Evolutionary conservation across 352 stramenopile genomes (phyloP), one percentile per base, ranked within the genome.

Genomic region (Globisporangium middletonii): DNA sequence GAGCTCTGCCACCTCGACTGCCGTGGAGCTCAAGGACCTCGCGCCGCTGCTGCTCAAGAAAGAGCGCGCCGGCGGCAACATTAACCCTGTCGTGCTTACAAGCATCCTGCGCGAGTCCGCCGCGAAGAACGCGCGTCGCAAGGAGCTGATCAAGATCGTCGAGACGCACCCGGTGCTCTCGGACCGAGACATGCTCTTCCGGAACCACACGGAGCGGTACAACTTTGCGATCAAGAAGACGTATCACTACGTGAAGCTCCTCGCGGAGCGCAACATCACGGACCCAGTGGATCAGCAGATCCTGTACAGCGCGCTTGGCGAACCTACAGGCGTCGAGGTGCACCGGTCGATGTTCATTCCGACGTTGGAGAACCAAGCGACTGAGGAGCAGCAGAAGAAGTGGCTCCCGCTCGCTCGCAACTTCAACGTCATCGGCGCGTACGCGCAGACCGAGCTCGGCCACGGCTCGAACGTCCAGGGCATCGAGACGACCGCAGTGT

Each of bases 301-400:
- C 35, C 33, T 79, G 18, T 80, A 80, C 56, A 30, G 19, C 2
- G 68, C 67, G 0, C 52, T 88, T 16, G 79, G 78, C 35, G 79
- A 89, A 45, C 69, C 70, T 1, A 47, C 67, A 18, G 59, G 55
- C n/a, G 67, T 76, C 9, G 73, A 86, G 19, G 72, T 92, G 58
- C 80, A 89, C 57, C 75, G 67, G 30, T 63, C 68, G n/a, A 86
- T 92, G 72, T 84, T 88, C 57, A 63, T 87, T 2, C 75, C 73
- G 18, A 87, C 80, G 12, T 59, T 96, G 2, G 73, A 82, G 60
- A 83, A 88, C 66, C 82, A 93, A 45, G 80, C 71, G 9, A 65
- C 63, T 28, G 69, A 78, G 1, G 64, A 82, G 30, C 86, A 95
- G 62, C 69, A 77, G 46, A 60, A 63, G 23, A 78, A 78, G 50